Evolutionary conservation across 257 asterid genomes (phyloP).

Genomic region (Coffea eugenioides): DNA sequence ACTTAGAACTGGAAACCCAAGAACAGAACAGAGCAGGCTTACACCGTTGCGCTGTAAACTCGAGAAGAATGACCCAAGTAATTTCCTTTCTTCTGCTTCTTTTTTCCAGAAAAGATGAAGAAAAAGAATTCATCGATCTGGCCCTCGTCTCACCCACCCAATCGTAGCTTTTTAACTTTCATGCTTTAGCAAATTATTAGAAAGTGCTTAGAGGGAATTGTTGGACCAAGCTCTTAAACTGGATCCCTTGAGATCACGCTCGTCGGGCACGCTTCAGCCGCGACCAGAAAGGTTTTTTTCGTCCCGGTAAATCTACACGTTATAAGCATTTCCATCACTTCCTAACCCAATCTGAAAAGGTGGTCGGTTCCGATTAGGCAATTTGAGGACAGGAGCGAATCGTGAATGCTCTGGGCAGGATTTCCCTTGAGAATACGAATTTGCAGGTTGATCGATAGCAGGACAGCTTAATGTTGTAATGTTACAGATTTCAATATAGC

Average conservation of each 20-base stretch:
- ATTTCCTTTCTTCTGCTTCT: too few species aligned
- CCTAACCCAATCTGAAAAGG: background rate
- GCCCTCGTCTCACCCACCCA: too few species aligned
- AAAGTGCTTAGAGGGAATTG: too few species aligned
- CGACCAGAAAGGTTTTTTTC: background rate
- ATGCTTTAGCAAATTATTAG: too few species aligned
- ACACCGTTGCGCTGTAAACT: background rate
- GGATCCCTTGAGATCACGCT: background rate
- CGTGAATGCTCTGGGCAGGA: background rate
- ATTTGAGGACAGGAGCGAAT: background rate
- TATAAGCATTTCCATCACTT: background rate
- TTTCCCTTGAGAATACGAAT: background rate
- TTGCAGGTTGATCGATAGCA: background rate
- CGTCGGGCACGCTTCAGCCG: background rate
- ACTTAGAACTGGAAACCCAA: too few species aligned
- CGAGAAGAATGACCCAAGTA: background rate
- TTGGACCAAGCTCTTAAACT: background rate
- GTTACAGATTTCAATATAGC: conserved; percentile 4
- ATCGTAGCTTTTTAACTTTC: too few species aligned
- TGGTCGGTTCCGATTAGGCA: background rate
- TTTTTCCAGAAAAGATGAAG: too few species aligned
- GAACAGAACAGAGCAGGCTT: too few species aligned
- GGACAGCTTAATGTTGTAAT: background rate
- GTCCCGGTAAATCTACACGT: background rate
- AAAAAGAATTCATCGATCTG: too few species aligned